Evolutionary conservation across 306 rosid species (phyloP), one percentile per base, ranked within the genome.

Genomic region (Vicia sativa): DNA sequence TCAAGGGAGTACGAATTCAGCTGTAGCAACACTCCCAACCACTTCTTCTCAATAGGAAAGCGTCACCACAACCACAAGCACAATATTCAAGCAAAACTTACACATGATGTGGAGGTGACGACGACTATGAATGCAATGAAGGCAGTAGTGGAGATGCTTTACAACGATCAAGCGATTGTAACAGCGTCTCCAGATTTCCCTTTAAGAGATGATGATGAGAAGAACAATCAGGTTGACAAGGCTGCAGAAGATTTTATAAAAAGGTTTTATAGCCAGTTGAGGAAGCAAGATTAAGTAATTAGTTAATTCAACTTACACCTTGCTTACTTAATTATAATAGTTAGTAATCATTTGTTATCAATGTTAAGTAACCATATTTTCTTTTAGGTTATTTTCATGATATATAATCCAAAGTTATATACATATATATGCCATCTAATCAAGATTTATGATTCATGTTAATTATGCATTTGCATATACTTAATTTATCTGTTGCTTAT

Each of bases 1-100:
- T 15, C 65, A 8, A 79, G 85, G 9, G 96, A 92, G 31, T 92
- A 92, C 56, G 98, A 93, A 73, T 93, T 93, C 90, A 90, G 96
- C 82, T 88, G 97, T 73, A 88, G 90, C 75, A 87, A 80, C 85
- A 90, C 92, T 6, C 97, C 96, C 35, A 56, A 77, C 77, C 59
- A 48, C 75, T 39, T 68, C 48, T 77, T 83, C 68, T 43, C 81
- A 34, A 12, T 29, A 10, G 70, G 78, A 52, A 83, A 89, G 50
- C 89, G 84, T 74, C 76, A 83, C 62, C 78, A 73, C 3, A 50
- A 72, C n/a, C n/a, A n/a, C n/a, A 43, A 19, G 56, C 14, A 43
- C 60, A 35, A 8, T 11, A 1, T 0, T 25, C 28, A 25, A 25
- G 76, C 84, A 25, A 90, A 89, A 0, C 31, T 60, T 12, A 78